Conservation (phyloP, 2,329 filamentous ascomycete genomes). For the Xylariales sp. region DNA sequence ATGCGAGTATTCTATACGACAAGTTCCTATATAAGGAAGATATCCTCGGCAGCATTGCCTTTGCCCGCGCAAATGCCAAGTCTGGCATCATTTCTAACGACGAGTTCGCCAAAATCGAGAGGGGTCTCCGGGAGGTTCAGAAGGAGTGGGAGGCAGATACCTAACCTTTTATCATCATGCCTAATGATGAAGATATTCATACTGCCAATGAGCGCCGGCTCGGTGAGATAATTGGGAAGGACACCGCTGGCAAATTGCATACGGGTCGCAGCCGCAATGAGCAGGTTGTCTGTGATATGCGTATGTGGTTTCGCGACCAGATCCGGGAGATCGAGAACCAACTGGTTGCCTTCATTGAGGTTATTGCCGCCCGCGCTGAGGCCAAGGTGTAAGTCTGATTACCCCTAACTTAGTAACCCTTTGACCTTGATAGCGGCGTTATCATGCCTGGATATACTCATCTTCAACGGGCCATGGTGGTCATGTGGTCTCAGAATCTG, state of each 20-base stretch:
- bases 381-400: background rate
- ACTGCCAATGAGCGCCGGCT: slow-evolving; percentile 59
- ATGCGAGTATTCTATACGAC: too few relatives aligned
- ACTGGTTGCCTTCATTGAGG: slow-evolving; percentile 75
- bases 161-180: too few relatives aligned
- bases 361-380: slow-evolving; percentile 68
- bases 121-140: too few relatives aligned
- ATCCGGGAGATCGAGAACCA: slow-evolving; percentile 75
- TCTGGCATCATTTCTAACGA: too few relatives aligned
- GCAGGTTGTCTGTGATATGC: slow-evolving; percentile 90
- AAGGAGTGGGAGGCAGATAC: too few relatives aligned
- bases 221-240: slow-evolving; percentile 87
- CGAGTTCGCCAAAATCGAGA: too few relatives aligned
- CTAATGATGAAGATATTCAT: too few relatives aligned
- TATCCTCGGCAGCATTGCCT: too few relatives aligned
- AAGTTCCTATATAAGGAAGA: too few relatives aligned
- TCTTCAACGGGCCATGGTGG: slow-evolving; percentile 82
- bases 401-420: too few relatives aligned
- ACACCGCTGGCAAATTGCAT: slow-evolving; percentile 88
- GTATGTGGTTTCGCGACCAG: slow-evolving; percentile 85
- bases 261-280: slow-evolving; percentile 90
- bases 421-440: slow-evolving; percentile 66
- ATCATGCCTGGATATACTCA: slow-evolving; percentile 93
- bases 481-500: slow-evolving; percentile 86
- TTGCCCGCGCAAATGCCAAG: too few relatives aligned